These are phyloP conservation scores for Lumnitzera racemosa DNA, from an alignment of 345 rosid genomes.

Conservation along the genomic window DNA sequence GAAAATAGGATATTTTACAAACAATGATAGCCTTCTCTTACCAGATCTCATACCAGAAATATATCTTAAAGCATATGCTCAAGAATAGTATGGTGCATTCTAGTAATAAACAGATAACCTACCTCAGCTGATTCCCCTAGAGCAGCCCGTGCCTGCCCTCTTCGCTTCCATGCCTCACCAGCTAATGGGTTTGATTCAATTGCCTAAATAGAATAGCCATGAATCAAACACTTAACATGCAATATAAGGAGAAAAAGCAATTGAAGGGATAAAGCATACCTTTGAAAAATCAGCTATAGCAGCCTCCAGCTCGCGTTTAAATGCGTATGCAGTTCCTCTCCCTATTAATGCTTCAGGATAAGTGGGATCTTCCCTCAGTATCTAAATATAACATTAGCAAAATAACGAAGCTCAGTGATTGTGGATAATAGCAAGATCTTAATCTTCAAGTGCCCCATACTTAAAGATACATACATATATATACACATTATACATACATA, in stretches of 20 bases:
- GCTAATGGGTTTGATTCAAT: constrained; percentile 82
- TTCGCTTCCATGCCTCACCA: constrained; percentile 98
- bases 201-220: constrained; percentile 42
- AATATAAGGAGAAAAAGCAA: neutral
- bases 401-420: neutral
- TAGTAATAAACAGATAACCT: constrained; percentile 4
- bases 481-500: too few species aligned
- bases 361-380: constrained; percentile 73
- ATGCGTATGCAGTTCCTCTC: constrained; percentile 96
- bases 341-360: constrained; percentile 96
- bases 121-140: constrained; percentile 83
- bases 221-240: constrained; percentile 4
- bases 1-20: too few species aligned
- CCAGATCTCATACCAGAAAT: too few species aligned
- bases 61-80: too few species aligned
- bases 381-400: constrained; percentile 31
- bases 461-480: too few species aligned
- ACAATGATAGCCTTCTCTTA: too few species aligned
- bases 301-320: constrained; percentile 75
- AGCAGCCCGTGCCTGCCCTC: constrained; percentile 99
- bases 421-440: neutral
- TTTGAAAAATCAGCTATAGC: constrained; percentile 88
- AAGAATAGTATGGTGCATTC: too few species aligned
- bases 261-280: constrained; percentile 30
- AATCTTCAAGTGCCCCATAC: constrained; percentile 5